Base-by-base conservation (phyloP, 1,284 basidiomycete species). In the Irpex sp. region DNA sequence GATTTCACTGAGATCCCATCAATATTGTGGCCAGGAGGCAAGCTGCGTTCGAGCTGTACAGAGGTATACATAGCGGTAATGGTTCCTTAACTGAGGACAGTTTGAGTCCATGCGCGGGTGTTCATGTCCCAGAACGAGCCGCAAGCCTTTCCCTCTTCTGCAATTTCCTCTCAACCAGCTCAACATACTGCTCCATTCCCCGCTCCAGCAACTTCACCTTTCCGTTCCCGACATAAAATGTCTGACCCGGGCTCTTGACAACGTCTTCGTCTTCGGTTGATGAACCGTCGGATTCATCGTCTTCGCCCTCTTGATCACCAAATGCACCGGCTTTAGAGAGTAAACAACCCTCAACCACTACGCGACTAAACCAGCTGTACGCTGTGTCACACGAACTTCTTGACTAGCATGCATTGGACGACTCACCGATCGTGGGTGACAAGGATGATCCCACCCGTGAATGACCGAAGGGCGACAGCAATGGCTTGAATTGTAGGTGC, bases 391-490 rank as follows among this genome's bases (percentile, higher is more conserved):
- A 11, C 47, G 31, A n/a, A 43, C 33, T 13, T 17, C 3, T 8
- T n/a, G 39, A 53, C 36, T 26, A 21, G 11, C 15, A 35, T 46
- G 4, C 17, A 49, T 46, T 15, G 26, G 37, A 37, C 43, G 21
- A 17, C 53, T 9, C 35, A 63, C 64, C 89, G 79, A 70, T 92
- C 90, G 71, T 92, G 90, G 37, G 86, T 89, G 60, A 92, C 82
- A 8, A 91, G 76, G 8, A 90, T 74, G 35, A 91, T 71, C 0
- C 82, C 86, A 2, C 90, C 89, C 26, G 75, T 74, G 68, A 82
- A 92, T 13, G 71, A 72, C 55, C 78, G 78, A 21, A 91, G 76
- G 4, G 86, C 84, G 7, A 78, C 74, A 0, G 85, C 81, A 2
- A 92, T 76, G 0, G 84, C 85, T 59, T 82, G 76, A 57, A 90